These are phyloP conservation scores for Chalciporus chontae DNA, from an alignment of 768 basidiomycete genomes.

Conservation along the genomic window DNA sequence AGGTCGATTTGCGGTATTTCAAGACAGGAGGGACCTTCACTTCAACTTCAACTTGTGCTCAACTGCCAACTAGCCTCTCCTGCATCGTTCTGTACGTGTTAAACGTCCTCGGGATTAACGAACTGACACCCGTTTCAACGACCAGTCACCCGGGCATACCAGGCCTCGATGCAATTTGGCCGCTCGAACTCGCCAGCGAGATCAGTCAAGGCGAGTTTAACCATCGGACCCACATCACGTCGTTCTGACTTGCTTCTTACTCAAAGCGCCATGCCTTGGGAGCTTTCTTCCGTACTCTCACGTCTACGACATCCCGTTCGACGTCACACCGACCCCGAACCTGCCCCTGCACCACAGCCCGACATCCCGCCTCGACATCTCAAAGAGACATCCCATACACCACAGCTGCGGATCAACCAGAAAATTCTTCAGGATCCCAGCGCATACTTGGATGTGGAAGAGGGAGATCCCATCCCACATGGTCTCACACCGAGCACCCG, in stretches of 20 bases:
- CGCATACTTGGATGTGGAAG: conserved; percentile 22
- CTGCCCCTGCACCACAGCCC: conserved; percentile 8
- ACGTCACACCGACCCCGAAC: conserved; percentile 18
- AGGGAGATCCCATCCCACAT: conserved; percentile 9
- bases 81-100: background rate
- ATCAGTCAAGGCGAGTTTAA: conserved; percentile 1
- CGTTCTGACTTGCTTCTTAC: background rate
- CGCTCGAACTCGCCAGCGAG: background rate
- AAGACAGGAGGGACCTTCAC: no score
- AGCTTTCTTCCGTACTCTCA: conserved; percentile 30
- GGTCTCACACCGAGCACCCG: conserved; percentile 30
- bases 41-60: background rate
- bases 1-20: conserved; percentile 14
- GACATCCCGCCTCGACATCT: background rate
- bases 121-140: background rate
- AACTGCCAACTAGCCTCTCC: background rate
- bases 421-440: conserved; percentile 32
- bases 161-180: conserved; percentile 8
- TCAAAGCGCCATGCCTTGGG: conserved; percentile 19
- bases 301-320: conserved; percentile 30
- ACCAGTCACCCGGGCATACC: background rate
- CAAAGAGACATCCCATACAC: background rate
- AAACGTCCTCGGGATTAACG: background rate
- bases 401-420: conserved; percentile 16
- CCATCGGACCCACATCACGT: background rate